These are phyloP conservation scores for Epichloe glyceriae DNA, from an alignment of 2,329 filamentous ascomycete genomes.

Conservation along the genomic window DNA sequence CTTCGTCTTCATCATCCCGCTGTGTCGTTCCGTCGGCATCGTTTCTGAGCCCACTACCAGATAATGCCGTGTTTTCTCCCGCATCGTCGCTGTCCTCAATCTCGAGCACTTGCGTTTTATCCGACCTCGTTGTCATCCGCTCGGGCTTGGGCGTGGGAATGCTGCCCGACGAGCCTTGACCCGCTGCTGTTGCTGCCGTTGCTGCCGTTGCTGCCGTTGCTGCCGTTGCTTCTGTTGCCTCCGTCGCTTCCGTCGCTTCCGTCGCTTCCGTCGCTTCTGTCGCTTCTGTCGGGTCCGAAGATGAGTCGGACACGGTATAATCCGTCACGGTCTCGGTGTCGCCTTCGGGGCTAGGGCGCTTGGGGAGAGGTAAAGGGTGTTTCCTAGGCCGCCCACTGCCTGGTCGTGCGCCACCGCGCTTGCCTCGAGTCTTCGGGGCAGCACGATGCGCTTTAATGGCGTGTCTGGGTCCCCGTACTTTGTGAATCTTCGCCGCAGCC, in stretches of 20 bases:
- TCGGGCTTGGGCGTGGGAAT: constrained; percentile 1
- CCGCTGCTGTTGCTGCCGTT: not conserved
- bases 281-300: no score
- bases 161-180: not conserved
- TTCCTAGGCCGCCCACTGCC: constrained; percentile 27
- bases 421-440: constrained; percentile 23
- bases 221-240: no score
- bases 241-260: no score
- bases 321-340: no score
- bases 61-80: not conserved
- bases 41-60: not conserved
- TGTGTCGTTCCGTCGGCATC: not conserved
- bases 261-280: no score
- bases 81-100: constrained; percentile 18
- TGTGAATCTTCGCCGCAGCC: constrained; percentile 15
- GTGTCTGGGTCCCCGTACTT: constrained; percentile 5
- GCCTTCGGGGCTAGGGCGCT: not conserved
- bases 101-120: constrained; percentile 10
- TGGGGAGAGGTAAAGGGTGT: constrained; percentile 16
- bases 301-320: no score
- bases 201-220: not conserved
- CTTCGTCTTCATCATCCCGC: constrained; percentile 8
- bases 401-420: constrained; percentile 25
- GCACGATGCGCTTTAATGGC: constrained; percentile 10
- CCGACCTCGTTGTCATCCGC: not conserved